Evolutionary conservation across 164 flowering plant genomes (phyloP), one percentile per base, ranked within the genome.

Genomic region (Stephania japonica): DNA sequence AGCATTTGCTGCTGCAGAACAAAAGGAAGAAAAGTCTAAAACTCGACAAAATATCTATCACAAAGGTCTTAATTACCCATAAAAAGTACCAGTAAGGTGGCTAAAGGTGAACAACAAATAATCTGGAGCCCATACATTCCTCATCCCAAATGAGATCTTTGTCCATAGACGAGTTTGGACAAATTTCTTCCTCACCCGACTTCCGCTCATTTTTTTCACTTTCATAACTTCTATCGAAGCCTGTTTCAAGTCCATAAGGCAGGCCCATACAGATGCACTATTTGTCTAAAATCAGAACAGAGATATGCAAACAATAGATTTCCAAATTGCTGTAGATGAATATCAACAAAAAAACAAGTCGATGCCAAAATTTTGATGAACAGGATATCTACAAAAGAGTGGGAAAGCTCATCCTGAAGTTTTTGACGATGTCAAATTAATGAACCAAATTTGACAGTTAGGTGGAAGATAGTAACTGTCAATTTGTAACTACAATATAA

Each of bases 1-100:
- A 82, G 80, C 82, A 92, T 65, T 41, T 92, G 82, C 64, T 84
- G 84, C 98, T 94, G 92, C 83, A 76, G 24, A 67, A 42, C 78
- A 76, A 75, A 19, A 42, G 71, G 32, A 47, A 26, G 64, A 42
- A 47, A 66, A 65, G 75, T 73, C 67, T 21, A 42, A 44, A 66
- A 65, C 70, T 73, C 67, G 5, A 14, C 25, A 71, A 59, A 61
- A 41, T n/a, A 38, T 21, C 49, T 18, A 56, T 50, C 13, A 6
- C 3, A 10, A 74, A 11, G 61, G 44, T 12, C 12, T 10, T 8
- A 26, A 67, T 32, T 19, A 65, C 18, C 62, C 69, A 38, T 19
- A 8, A 59, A 38, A 32, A 42, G 23, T 13, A 71, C 21, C n/a
- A n/a, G n/a, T n/a, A 59, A 59, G 23, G 63, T 19, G 23, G 64